Conservation (phyloP, 257 asterid species). For the Lantana camara region DNA sequence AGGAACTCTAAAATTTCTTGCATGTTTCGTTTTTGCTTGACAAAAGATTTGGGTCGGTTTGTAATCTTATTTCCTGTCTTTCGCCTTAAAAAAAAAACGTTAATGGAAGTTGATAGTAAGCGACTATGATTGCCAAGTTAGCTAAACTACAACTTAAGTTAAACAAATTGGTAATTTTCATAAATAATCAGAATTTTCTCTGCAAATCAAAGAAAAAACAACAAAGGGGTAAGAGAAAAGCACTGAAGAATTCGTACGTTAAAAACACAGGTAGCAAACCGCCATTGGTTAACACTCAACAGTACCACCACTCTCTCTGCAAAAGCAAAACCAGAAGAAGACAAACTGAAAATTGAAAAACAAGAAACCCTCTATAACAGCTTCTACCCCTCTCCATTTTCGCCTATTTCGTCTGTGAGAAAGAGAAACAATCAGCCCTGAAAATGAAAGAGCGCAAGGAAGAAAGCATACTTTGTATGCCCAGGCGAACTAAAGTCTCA, state of each 20-base stretch:
- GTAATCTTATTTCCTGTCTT: no score
- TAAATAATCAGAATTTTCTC: no score
- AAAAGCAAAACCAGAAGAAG: not conserved
- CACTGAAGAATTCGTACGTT: conserved; percentile 46
- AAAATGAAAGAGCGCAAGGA: conserved; percentile 29
- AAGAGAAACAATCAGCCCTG: not conserved
- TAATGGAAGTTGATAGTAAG: no score
- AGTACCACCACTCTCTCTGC: conserved; percentile 6
- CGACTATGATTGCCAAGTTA: no score
- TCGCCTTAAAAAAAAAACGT: no score
- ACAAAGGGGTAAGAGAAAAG: conserved; percentile 9
- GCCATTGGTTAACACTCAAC: conserved; percentile 49
- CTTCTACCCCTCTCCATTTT: not conserved
- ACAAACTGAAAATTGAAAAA: conserved; percentile 6
- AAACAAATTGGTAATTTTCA: no score
- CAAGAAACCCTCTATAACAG: not conserved
- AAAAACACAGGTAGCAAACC: conserved; percentile 45
- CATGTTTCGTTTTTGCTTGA: no score
- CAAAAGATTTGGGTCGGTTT: no score
- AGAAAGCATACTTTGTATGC: conserved; percentile 40
- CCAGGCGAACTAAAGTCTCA: conserved; percentile 32
- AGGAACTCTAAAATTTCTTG: no score
- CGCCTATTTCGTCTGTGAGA: not conserved
- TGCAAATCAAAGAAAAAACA: no score
- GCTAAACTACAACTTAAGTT: no score